Conservation (phyloP, 2,329 filamentous ascomycete genomes). For the Arthrobotrys pseudoclavata region DNA sequence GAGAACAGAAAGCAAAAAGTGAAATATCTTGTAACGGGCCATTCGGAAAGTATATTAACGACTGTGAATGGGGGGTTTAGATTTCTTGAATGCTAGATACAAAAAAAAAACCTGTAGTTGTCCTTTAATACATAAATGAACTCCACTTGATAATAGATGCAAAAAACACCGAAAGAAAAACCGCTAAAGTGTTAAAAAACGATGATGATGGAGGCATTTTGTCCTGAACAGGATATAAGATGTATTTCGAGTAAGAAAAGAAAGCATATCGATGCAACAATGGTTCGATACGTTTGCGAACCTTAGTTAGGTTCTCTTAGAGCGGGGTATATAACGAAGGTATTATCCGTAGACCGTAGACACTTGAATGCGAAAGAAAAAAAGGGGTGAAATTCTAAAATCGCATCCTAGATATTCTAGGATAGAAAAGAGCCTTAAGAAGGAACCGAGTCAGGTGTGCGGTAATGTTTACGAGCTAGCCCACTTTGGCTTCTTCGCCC, state of each 20-base stretch:
- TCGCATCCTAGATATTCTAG: constrained; percentile 1
- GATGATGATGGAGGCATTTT: background rate
- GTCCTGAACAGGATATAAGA: background rate
- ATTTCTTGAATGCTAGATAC: background rate
- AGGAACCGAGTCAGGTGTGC: background rate
- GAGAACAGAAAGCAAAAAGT: too few species aligned
- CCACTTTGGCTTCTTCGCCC: constrained; percentile 41
- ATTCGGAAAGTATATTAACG: background rate
- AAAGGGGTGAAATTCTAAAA: background rate
- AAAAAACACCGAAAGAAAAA: constrained; percentile 35
- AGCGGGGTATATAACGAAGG: constrained; percentile 26
- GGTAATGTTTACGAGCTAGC: background rate
- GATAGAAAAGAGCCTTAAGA: too few species aligned
- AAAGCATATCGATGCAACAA: too few species aligned
- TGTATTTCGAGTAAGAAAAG: too few species aligned
- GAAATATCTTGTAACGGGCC: too few species aligned
- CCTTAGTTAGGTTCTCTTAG: background rate
- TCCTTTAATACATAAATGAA: constrained; percentile 39
- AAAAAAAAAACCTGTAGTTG: background rate
- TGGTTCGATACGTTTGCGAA: background rate
- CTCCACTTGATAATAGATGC: constrained; percentile 18
- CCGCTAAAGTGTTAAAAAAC: constrained; percentile 40
- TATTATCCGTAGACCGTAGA: background rate
- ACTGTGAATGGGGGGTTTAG: background rate
- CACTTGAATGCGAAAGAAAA: background rate